These are phyloP conservation scores for Senecio squalidus DNA, from an alignment of 140 eudicot species.

Conservation along the genomic window DNA sequence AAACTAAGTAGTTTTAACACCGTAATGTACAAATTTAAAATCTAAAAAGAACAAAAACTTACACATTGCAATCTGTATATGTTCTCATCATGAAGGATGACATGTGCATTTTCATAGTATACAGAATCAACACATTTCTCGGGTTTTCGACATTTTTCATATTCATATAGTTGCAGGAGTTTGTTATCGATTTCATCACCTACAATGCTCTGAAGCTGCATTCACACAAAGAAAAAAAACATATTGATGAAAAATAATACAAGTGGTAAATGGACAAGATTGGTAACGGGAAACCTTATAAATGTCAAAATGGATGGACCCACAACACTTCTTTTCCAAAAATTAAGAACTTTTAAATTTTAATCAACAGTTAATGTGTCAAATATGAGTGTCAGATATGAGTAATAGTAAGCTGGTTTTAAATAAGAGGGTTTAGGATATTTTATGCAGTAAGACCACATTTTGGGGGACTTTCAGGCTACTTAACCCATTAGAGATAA, in stretches of 20 bases:
- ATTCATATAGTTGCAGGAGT: slow-evolving; percentile 77
- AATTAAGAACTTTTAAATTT: too few species aligned
- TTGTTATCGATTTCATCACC: slow-evolving; percentile 80
- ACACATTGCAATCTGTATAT: slow-evolving; percentile 88
- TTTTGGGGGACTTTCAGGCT: too few species aligned
- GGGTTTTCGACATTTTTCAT: slow-evolving; percentile 70
- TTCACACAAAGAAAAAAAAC: slow-evolving; percentile 1
- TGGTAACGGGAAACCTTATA: background rate
- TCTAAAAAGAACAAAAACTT: slow-evolving; percentile 27
- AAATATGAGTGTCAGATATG: too few species aligned
- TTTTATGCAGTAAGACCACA: background rate
- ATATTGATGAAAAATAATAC: background rate
- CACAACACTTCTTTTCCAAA: too few species aligned
- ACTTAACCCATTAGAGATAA: background rate
- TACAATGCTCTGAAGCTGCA: slow-evolving; percentile 90
- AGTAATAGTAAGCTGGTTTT: too few species aligned
- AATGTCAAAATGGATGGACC: too few species aligned
- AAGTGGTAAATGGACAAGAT: background rate
- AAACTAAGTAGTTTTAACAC: background rate
- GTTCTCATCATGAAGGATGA: slow-evolving; percentile 90
- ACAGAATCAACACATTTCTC: slow-evolving; percentile 79
- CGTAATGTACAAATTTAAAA: slow-evolving; percentile 3
- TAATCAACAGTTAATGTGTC: too few species aligned
- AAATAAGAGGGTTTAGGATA: too few species aligned
- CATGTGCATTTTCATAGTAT: slow-evolving; percentile 83